Evolutionary conservation across 2,329 filamentous ascomycete genomes (phyloP), one percentile per base, ranked within the genome.

Genomic region (Fusarium marasasianum): DNA sequence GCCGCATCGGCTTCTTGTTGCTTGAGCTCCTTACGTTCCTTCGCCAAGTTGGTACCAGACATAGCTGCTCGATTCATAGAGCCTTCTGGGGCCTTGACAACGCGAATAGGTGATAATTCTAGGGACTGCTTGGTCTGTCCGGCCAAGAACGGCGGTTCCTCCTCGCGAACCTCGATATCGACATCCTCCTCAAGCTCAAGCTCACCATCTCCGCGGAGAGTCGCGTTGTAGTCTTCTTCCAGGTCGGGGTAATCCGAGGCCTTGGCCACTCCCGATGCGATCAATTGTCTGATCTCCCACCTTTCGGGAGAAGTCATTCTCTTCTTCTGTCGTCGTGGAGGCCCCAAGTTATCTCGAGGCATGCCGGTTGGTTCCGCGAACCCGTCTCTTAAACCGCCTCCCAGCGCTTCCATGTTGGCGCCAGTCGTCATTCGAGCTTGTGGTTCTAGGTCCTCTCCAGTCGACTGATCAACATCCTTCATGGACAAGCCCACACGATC

Each of bases 71-170:
- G 90, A 81, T 99, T 99, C 83, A 99, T 91, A 8, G 96, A 98
- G n/a, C 96, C 96, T 82, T 99, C 96, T 0, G 96, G 97, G 3
- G 96, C 96, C 83, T 98, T 98, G 77, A 99, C 94, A 29, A 99
- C 95, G 73, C 97, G 90, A 71, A 99, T 99, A 0, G 96, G 96
- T 5, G 95, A 98, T 8, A 99, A 85, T 79, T 99, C 96, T 14
- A 99, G 87, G 15, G 95, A 98, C 80, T 98, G 95, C 80, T 98
- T 98, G 1, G 96, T 99, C 82, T 99, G 97, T 9, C 96, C 96
- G 22, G 94, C 93, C 72, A 99, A 83, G 86, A 99, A 99, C 0
- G 96, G 96, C 1, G 96, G 97, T 79, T 99, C 96, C 78, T 99
- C 96, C 71, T 99, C 96, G 75, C 92, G 90, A 37, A 99, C 94